Evolutionary conservation across 2,329 filamentous ascomycete species (phyloP).

Genomic region (Aspergillus ibericus): DNA sequence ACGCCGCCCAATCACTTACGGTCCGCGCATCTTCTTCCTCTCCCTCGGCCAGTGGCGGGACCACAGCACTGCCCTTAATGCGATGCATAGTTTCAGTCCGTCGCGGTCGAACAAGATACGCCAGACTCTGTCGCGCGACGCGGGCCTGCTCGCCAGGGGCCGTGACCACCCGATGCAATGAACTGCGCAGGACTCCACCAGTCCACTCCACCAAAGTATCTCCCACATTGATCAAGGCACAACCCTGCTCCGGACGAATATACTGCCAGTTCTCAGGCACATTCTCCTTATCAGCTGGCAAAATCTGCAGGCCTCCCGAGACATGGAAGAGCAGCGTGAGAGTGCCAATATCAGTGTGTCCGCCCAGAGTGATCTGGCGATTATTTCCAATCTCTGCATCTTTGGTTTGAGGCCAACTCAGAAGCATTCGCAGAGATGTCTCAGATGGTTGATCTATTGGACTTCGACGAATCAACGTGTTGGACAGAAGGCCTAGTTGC

Average conservation of each 20-base stretch:
- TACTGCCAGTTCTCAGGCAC: constrained; percentile 21
- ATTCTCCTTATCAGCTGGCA: constrained; percentile 20
- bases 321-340: constrained; percentile 41
- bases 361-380: constrained; percentile 25
- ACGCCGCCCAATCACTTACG: constrained; percentile 12
- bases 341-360: constrained; percentile 41
- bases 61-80: constrained; percentile 9
- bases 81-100: constrained; percentile 16
- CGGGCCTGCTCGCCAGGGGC: constrained; percentile 22
- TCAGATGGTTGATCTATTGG: constrained; percentile 25
- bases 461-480: constrained; percentile 26
- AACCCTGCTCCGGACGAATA: constrained; percentile 20
- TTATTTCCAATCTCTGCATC: too few species aligned
- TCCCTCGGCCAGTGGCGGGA: constrained; percentile 12
- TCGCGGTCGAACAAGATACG: constrained; percentile 20
- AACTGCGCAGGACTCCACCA: constrained; percentile 36
- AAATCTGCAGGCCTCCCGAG: constrained; percentile 39
- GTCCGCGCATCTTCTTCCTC: constrained; percentile 13
- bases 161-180: constrained; percentile 26
- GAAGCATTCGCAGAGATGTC: constrained; percentile 22
- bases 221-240: constrained; percentile 49
- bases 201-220: constrained; percentile 51
- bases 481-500: constrained; percentile 25
- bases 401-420: constrained; percentile 16
- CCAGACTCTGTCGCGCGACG: constrained; percentile 18